These are phyloP conservation scores for Aspergillus intermedius DNA, from an alignment of 2,329 filamentous ascomycete species.

Conservation along the genomic window DNA sequence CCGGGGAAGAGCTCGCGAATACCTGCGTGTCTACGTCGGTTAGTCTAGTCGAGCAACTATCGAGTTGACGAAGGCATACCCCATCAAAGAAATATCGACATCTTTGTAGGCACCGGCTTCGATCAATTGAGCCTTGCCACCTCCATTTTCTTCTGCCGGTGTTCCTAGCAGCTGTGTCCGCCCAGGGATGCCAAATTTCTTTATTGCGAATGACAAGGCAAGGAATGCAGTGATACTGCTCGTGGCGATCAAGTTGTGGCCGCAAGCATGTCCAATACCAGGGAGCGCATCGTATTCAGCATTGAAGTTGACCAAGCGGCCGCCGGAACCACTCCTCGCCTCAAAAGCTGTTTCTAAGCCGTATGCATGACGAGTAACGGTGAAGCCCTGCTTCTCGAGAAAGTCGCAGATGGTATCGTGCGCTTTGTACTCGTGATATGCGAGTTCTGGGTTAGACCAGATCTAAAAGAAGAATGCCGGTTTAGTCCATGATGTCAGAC, in stretches of 20 bases:
- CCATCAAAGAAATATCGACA: constrained; percentile 41
- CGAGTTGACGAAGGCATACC: constrained; percentile 17
- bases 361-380: constrained; percentile 45
- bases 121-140: constrained; percentile 37
- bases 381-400: constrained; percentile 41
- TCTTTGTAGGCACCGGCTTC: constrained; percentile 38
- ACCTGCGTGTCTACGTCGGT: constrained; percentile 17
- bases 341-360: constrained; percentile 50
- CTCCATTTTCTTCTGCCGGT: constrained; percentile 34
- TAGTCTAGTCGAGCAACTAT: neutral
- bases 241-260: constrained; percentile 35
- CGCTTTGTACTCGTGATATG: constrained; percentile 47
- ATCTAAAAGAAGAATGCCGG: constrained; percentile 24
- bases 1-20: constrained; percentile 20
- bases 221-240: constrained; percentile 35
- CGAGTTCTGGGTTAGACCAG: constrained; percentile 46
- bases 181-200: constrained; percentile 33
- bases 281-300: constrained; percentile 41
- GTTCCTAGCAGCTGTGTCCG: constrained; percentile 32
- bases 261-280: constrained; percentile 36
- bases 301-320: constrained; percentile 32
- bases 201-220: constrained; percentile 42
- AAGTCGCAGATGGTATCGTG: constrained; percentile 45
- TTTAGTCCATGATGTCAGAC: neutral
- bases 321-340: constrained; percentile 38